phyloP scores from a whole-genome alignment of 2,329 filamentous ascomycete genomes.

The Fusarium pseudoanthophilum region DNA sequence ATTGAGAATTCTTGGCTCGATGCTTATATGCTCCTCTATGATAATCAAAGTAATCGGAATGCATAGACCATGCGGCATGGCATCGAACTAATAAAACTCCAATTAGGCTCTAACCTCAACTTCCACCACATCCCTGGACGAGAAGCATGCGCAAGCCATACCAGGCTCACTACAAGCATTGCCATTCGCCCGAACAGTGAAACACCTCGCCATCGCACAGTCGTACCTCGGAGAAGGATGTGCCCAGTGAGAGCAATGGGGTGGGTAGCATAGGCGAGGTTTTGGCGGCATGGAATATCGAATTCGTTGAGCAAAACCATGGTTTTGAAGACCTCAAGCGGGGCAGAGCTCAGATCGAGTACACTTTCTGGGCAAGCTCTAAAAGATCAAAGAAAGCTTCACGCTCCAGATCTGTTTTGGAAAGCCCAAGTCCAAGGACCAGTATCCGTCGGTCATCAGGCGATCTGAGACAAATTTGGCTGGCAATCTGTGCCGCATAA shows the following conservation, averaged over 20 bases:
- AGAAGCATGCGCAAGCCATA: neutral
- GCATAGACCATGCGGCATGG: neutral
- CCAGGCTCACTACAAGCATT: neutral
- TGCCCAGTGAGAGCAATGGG: neutral
- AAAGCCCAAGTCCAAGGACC: constrained; percentile 70
- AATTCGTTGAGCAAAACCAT: neutral
- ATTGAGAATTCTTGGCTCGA: neutral
- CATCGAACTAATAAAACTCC: neutral
- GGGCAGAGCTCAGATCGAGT: neutral
- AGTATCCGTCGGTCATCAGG: constrained; percentile 71
- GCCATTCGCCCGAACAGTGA: neutral
- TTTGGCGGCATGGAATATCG: neutral
- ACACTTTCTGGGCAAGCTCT: constrained; percentile 68
- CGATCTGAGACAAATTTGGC: constrained; percentile 76
- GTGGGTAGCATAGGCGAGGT: neutral
- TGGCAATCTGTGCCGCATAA: constrained; percentile 89
- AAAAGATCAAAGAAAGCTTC: constrained; percentile 73
- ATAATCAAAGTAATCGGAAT: neutral
- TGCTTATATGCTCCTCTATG: neutral
- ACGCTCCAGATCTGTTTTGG: constrained; percentile 60
- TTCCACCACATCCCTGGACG: neutral
- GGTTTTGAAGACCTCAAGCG: neutral
- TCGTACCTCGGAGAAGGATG: neutral
- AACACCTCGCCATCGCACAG: neutral
- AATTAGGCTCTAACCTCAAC: neutral